Conservation (phyloP, 345 rosid species). For the Trapa incisa region DNA sequence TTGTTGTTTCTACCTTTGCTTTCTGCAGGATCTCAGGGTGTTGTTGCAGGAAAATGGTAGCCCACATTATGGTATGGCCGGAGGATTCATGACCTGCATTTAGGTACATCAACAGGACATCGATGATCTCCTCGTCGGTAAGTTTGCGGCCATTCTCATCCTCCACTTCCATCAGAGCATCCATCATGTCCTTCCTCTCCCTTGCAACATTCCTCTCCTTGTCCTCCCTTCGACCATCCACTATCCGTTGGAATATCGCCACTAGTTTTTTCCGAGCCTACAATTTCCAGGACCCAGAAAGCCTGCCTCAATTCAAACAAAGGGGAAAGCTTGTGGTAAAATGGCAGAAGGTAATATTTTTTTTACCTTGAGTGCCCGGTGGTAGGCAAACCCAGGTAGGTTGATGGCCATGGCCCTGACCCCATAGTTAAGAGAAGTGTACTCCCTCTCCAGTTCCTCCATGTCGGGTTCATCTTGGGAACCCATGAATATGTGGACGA, state of each 20-base stretch:
- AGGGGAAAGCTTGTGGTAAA: no score
- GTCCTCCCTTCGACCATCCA: constrained; percentile 42
- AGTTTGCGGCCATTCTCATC: constrained; percentile 64
- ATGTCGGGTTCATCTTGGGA: constrained; percentile 44
- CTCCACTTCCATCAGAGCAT: constrained; percentile 43
- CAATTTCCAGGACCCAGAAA: background rate
- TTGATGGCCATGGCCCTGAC: constrained; percentile 84
- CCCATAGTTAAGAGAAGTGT: constrained; percentile 60
- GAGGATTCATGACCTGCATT: constrained; percentile 94
- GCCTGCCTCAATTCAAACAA: background rate
- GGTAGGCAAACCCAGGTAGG: constrained; percentile 76
- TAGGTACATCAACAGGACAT: constrained; percentile 64
- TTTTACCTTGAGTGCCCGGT: constrained; percentile 64
- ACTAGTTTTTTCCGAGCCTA: constrained; percentile 79
- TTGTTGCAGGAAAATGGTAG: constrained; percentile 55
- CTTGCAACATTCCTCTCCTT: constrained; percentile 8
- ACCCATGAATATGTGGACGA: constrained; percentile 74
- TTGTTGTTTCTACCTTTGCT: constrained; percentile 36
- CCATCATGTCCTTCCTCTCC: constrained; percentile 64
- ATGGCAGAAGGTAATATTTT: no score
- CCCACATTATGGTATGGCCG: constrained; percentile 77
- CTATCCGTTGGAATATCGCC: constrained; percentile 36
- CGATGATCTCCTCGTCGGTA: constrained; percentile 65
- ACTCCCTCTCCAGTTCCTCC: constrained; percentile 66
- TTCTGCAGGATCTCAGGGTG: constrained; percentile 48